Conservation (phyloP, 768 basidiomycete species). For the Lactarius vividus region DNA sequence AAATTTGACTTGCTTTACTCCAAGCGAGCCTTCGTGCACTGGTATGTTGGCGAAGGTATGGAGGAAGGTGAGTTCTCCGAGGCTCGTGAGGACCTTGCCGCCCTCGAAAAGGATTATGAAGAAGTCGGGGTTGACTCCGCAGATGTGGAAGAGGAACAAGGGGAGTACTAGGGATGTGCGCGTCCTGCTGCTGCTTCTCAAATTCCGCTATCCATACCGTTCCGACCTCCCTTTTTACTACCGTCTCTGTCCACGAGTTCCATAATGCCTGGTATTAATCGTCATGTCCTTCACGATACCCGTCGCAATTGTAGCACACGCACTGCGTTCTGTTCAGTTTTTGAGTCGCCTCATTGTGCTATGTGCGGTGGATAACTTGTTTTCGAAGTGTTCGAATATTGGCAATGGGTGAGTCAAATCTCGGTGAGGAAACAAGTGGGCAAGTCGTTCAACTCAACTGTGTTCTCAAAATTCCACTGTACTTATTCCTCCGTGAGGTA, state of each 20-base stretch:
- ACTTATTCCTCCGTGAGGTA: no score
- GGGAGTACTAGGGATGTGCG: slow-evolving; percentile 41
- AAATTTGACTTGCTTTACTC: slow-evolving; percentile 80
- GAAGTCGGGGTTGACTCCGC: slow-evolving; percentile 65
- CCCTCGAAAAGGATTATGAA: slow-evolving; percentile 95
- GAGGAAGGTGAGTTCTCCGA: slow-evolving; percentile 97
- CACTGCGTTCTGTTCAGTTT: not conserved
- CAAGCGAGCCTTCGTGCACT: slow-evolving; percentile 52
- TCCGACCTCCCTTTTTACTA: not conserved
- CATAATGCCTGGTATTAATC: not conserved
- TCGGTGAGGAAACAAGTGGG: no score
- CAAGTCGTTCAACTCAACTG: no score
- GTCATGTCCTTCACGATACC: slow-evolving; percentile 4
- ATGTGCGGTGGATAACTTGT: no score
- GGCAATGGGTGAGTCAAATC: no score
- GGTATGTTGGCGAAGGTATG: slow-evolving; percentile 79
- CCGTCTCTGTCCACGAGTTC: not conserved
- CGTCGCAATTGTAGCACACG: slow-evolving; percentile 5
- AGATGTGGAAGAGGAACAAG: slow-evolving; percentile 46
- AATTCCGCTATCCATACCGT: not conserved
- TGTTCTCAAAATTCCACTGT: no score
- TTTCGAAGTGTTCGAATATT: no score
- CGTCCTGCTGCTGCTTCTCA: not conserved
- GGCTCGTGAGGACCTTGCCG: slow-evolving; percentile 97
- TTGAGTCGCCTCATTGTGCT: no score